A percentile compares a stretch with the other conserved stretches of the same genome.
Conservation (phyloP, 306 rosid species). For the Rosa rugosa region DNA sequence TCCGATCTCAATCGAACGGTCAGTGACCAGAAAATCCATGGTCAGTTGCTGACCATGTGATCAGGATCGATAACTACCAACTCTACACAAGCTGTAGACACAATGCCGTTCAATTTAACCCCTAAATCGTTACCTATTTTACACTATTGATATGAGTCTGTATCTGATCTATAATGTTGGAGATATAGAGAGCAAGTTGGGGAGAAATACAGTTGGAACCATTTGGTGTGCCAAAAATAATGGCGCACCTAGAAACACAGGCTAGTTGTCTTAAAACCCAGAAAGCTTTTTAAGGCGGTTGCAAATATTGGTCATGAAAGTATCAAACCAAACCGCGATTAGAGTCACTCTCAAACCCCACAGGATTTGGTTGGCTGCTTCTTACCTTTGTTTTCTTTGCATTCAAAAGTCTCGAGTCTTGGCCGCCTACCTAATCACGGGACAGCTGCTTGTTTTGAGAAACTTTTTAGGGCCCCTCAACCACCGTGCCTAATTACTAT, state of each 20-base stretch:
- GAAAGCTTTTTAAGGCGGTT: not conserved
- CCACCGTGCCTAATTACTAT: not conserved
- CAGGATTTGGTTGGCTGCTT: constrained; percentile 17
- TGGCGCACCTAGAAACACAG: not conserved
- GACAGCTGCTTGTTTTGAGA: not conserved
- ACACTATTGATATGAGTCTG: not conserved
- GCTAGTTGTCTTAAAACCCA: not conserved
- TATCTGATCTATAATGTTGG: not conserved
- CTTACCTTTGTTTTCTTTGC: not conserved
- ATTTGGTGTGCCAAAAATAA: not conserved
- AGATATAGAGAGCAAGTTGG: not conserved
- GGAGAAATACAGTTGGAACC: not conserved
- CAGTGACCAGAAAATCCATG: too few species aligned
- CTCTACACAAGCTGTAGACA: not conserved
- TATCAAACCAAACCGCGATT: not conserved
- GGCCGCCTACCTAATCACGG: constrained; percentile 3
- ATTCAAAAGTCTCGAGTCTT: not conserved
- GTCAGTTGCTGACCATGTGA: too few species aligned
- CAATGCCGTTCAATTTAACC: not conserved
- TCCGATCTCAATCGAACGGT: too few species aligned
- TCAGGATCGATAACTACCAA: not conserved
- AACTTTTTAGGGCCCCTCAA: not conserved
- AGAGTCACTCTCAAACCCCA: not conserved
- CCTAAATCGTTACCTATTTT: not conserved
- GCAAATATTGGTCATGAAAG: not conserved